Percentiles rank a stretch among this genome's conserved stretches.
Evolutionary conservation across 192 early-diverging fungal species (phyloP).

Genomic region (Coemansia sp.): DNA sequence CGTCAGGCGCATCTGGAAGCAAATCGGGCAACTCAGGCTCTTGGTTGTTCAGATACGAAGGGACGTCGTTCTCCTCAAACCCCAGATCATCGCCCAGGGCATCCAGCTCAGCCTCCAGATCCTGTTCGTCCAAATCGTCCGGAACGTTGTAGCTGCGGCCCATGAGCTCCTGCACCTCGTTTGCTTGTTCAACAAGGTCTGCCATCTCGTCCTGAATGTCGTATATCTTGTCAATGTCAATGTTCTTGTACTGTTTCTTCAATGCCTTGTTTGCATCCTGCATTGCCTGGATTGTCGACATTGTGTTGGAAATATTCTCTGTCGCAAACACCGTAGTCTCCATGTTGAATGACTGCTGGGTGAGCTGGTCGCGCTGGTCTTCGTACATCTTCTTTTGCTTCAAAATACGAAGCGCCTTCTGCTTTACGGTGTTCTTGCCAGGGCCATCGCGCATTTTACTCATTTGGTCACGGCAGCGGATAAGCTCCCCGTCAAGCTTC

Average conservation of each 20-base stretch:
- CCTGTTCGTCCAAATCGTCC: slow-evolving; percentile 95
- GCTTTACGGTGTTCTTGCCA: slow-evolving; percentile 88
- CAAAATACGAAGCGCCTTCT: slow-evolving; percentile 84
- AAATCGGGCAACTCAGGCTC: slow-evolving; percentile 37
- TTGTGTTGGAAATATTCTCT: slow-evolving; percentile 96
- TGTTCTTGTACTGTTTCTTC: slow-evolving; percentile 94
- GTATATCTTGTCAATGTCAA: slow-evolving; percentile 92
- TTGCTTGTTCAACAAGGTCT: slow-evolving; percentile 94
- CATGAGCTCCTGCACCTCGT: slow-evolving; percentile 95
- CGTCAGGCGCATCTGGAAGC: slow-evolving; percentile 36
- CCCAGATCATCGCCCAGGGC: slow-evolving; percentile 90
- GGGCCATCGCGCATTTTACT: slow-evolving; percentile 88
- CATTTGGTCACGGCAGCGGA: slow-evolving; percentile 92
- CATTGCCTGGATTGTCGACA: slow-evolving; percentile 97
- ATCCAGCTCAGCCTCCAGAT: slow-evolving; percentile 97
- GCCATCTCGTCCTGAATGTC: slow-evolving; percentile 98
- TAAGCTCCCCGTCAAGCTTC: slow-evolving; percentile 90
- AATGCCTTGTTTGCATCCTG: slow-evolving; percentile 90
- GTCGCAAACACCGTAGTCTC: slow-evolving; percentile 90
- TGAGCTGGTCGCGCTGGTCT: slow-evolving; percentile 88
- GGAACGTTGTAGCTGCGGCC: slow-evolving; percentile 90
- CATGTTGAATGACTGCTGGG: slow-evolving; percentile 99
- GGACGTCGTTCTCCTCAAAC: slow-evolving; percentile 56
- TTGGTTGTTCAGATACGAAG: slow-evolving; percentile 41
- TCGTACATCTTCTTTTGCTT: slow-evolving; percentile 98